These are phyloP conservation scores for Mixia osmundae DNA, from an alignment of 1,284 basidiomycete genomes.

Conservation along the genomic window DNA sequence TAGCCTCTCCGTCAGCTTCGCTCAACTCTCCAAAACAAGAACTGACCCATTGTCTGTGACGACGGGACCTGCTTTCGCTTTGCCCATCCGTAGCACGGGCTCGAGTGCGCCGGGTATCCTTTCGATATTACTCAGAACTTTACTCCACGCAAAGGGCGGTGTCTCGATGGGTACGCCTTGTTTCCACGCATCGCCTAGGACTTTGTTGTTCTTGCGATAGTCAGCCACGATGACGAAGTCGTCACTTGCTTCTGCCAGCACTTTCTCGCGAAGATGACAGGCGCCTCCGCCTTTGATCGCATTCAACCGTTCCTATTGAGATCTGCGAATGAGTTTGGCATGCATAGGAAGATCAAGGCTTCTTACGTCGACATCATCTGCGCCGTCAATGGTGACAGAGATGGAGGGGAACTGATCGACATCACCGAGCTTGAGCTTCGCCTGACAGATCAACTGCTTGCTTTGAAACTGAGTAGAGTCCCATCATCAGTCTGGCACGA, in stretches of 20 bases:
- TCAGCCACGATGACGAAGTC: constrained; percentile 90
- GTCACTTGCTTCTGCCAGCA: constrained; percentile 70
- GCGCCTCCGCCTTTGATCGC: constrained; percentile 96
- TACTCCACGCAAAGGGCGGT: constrained; percentile 81
- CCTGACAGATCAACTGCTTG: constrained; percentile 72
- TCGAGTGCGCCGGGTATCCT: too few relatives aligned
- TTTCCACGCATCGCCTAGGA: constrained; percentile 60
- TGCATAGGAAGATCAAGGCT: too few relatives aligned
- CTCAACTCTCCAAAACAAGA: background rate
- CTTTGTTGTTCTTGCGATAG: constrained; percentile 52
- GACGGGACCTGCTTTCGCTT: constrained; percentile 47
- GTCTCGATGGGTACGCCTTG: constrained; percentile 90
- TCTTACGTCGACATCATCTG: constrained; percentile 5
- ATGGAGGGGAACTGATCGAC: constrained; percentile 72
- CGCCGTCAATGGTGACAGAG: constrained; percentile 70
- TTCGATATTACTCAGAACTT: constrained; percentile 44
- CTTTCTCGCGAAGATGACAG: constrained; percentile 90
- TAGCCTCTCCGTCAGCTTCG: constrained; percentile 19
- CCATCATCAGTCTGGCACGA: background rate
- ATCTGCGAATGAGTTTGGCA: too few relatives aligned
- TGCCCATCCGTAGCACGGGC: constrained; percentile 50
- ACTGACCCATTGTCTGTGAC: constrained; percentile 50
- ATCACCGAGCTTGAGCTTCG: constrained; percentile 62
- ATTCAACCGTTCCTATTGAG: too few relatives aligned
- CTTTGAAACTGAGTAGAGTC: constrained; percentile 67